Conservation (phyloP, 225 moss, liverwort and hornwort genomes). For the Ulota crispa region DNA sequence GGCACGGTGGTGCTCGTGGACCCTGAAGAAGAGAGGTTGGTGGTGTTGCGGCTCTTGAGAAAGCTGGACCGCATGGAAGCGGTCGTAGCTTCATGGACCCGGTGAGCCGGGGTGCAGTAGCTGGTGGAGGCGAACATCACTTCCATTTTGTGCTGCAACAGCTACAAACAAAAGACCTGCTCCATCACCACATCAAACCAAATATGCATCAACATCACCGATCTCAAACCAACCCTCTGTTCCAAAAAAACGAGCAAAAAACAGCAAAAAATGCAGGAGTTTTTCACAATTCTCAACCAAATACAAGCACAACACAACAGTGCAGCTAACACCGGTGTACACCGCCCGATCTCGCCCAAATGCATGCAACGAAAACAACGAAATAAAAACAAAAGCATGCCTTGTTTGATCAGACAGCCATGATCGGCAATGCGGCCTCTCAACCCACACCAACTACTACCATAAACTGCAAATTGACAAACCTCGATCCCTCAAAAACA, state of each 20-base stretch:
- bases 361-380: not conserved
- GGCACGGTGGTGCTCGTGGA: not conserved
- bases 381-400: not conserved
- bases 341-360: not conserved
- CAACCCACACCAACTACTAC: not conserved
- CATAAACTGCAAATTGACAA: not conserved
- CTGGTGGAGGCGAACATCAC: conserved; percentile 46
- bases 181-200: not conserved
- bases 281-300: not conserved
- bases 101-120: conserved; percentile 23
- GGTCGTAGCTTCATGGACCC: not conserved
- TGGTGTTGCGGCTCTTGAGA: conserved; percentile 13
- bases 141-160: conserved; percentile 24
- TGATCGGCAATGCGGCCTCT: conserved; percentile 1
- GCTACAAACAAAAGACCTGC: not conserved
- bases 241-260: no score
- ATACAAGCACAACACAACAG: not conserved
- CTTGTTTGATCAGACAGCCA: not conserved
- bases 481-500: not conserved
- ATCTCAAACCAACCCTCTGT: not conserved
- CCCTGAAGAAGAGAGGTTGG: conserved; percentile 14
- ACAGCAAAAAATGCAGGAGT: no score
- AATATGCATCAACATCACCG: not conserved
- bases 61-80: conserved; percentile 21
- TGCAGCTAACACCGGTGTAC: not conserved